Percentiles rank a stretch among this genome's conserved stretches.
Conservation (phyloP, 2,329 filamentous ascomycete genomes). For the Harringtonia aguacate region DNA sequence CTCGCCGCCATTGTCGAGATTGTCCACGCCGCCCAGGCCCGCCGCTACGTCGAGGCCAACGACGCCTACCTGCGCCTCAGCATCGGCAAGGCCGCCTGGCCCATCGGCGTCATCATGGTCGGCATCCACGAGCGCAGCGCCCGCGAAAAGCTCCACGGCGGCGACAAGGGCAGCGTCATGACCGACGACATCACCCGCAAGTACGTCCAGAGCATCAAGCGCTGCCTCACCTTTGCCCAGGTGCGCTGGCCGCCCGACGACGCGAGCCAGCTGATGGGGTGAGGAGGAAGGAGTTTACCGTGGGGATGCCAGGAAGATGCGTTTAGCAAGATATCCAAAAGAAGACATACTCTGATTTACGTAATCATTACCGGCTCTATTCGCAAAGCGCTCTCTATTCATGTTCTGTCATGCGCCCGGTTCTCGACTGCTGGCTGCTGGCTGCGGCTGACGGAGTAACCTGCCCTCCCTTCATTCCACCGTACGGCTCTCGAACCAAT, state of each 20-base stretch:
- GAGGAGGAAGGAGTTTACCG: conserved; percentile 13
- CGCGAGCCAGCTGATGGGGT: conserved; percentile 90
- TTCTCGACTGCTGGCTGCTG: too few relatives aligned
- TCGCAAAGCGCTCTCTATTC: too few relatives aligned
- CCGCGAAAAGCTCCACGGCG: conserved; percentile 86
- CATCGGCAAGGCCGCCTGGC: conserved; percentile 96
- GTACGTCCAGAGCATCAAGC: conserved; percentile 94
- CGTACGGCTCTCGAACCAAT: conserved; percentile 3
- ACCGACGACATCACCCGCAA: conserved; percentile 93
- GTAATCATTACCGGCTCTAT: too few relatives aligned
- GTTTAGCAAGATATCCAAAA: not conserved
- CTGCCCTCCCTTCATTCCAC: too few relatives aligned
- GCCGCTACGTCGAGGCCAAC: conserved; percentile 91
- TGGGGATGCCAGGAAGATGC: too few relatives aligned
- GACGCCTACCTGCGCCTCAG: conserved; percentile 87
- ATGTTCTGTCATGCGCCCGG: too few relatives aligned
- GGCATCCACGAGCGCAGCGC: conserved; percentile 97
- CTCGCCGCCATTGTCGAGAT: conserved; percentile 83
- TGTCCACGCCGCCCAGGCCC: conserved; percentile 78
- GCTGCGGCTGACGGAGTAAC: too few relatives aligned
- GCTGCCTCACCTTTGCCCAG: conserved; percentile 92
- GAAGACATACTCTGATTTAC: too few relatives aligned
- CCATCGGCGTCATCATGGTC: conserved; percentile 98
- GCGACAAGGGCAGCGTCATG: conserved; percentile 87
- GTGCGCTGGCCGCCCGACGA: conserved; percentile 93